Percentiles rank a stretch among this genome's conserved stretches.
phyloP scores from a whole-genome alignment of 2,329 filamentous ascomycete genomes.

The Mollisiaceae sp. region DNA sequence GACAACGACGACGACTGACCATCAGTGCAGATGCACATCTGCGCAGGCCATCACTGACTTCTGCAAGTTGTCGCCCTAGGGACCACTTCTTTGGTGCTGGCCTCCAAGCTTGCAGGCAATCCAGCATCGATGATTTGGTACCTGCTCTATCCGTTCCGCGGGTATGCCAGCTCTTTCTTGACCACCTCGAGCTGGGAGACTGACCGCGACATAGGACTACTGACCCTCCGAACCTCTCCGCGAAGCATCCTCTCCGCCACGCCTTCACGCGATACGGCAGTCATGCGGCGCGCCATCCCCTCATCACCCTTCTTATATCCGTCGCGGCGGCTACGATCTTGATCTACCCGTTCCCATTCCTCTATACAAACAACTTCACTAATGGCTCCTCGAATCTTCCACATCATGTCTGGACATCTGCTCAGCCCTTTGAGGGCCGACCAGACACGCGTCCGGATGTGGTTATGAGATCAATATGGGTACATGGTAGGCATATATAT shows the following conservation, averaged over 20 bases:
- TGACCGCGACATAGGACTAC: slow-evolving; percentile 62
- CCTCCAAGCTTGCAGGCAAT: slow-evolving; percentile 27
- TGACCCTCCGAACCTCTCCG: slow-evolving; percentile 69
- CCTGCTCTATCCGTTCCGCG: slow-evolving; percentile 76
- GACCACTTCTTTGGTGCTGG: slow-evolving; percentile 25
- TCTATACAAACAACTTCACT: slow-evolving; percentile 74
- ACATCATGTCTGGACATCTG: slow-evolving; percentile 82
- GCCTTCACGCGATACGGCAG: slow-evolving; percentile 72
- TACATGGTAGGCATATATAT: slow-evolving; percentile 59
- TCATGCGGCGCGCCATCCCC: slow-evolving; percentile 73
- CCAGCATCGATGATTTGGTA: slow-evolving; percentile 70
- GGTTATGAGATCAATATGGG: slow-evolving; percentile 82
- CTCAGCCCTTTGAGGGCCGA: slow-evolving; percentile 63
- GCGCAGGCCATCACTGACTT: slow-evolving; percentile 25
- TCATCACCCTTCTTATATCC: slow-evolving; percentile 75
- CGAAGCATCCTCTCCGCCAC: slow-evolving; percentile 67
- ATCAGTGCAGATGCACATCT: slow-evolving; percentile 17
- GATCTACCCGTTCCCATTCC: slow-evolving; percentile 76
- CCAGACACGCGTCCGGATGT: slow-evolving; percentile 65
- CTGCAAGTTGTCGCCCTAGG: slow-evolving; percentile 30
- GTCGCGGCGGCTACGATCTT: slow-evolving; percentile 72
- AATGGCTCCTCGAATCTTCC: slow-evolving; percentile 75
- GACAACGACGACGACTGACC: neutral
- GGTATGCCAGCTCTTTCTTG: slow-evolving; percentile 55
- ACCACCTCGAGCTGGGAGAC: slow-evolving; percentile 7